Evolutionary conservation across 2,329 filamentous ascomycete species (phyloP).

Genomic region (Monilinia fructicola): DNA sequence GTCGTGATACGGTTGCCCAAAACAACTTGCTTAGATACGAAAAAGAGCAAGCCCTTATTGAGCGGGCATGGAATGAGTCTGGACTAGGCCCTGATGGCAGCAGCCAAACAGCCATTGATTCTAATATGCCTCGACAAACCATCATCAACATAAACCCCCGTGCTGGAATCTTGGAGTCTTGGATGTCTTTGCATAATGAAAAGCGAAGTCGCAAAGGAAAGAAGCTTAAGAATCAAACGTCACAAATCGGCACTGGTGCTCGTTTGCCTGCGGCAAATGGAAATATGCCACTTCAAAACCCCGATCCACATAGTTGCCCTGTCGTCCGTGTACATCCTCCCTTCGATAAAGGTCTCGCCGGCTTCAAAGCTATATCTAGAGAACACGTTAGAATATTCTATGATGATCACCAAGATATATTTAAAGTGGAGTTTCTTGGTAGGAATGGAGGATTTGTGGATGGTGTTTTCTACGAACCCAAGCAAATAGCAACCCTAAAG

Average conservation of each 20-base stretch:
- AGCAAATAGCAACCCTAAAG: conserved; percentile 56
- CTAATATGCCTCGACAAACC: conserved; percentile 45
- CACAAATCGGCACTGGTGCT: conserved; percentile 36
- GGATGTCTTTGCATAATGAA: conserved; percentile 6
- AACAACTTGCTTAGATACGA: conserved; percentile 8
- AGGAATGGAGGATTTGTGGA: conserved; percentile 69
- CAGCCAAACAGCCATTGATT: conserved; percentile 47
- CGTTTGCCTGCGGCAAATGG: background rate
- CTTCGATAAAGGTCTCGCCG: conserved; percentile 57
- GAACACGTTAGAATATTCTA: conserved; percentile 72
- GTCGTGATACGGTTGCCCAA: conserved; percentile 58
- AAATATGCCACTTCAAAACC: conserved; percentile 41
- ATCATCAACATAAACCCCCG: conserved; percentile 68
- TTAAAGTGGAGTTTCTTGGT: conserved; percentile 60
- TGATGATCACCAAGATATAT: conserved; percentile 60
- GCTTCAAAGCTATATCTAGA: conserved; percentile 72
- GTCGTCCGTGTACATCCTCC: conserved; percentile 73
- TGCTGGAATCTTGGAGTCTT: conserved; percentile 58
- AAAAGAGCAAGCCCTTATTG: conserved; percentile 10
- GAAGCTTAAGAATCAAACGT: conserved; percentile 48
- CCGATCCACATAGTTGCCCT: conserved; percentile 61
- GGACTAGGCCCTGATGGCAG: conserved; percentile 49
- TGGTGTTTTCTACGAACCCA: conserved; percentile 54
- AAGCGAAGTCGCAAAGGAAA: conserved; percentile 36
- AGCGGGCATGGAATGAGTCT: conserved; percentile 50